These are phyloP conservation scores for Huntiella abstrusa DNA, from an alignment of 2,329 filamentous ascomycete species.

Conservation along the genomic window DNA sequence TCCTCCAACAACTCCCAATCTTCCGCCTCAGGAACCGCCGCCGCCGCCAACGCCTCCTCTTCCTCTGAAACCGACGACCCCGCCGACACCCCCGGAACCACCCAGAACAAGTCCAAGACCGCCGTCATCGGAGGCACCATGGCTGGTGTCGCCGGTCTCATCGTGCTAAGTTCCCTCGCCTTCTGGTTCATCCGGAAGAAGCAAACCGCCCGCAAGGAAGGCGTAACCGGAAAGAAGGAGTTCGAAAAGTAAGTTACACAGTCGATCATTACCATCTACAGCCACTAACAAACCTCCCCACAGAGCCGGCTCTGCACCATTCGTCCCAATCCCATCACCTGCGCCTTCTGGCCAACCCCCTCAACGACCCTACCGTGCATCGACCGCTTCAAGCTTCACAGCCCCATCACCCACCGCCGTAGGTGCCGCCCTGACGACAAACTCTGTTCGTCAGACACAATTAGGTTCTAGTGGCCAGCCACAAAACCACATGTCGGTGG, in stretches of 20 bases:
- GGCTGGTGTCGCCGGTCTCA: constrained; percentile 29
- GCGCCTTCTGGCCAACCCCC: constrained; percentile 10
- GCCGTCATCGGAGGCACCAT: constrained; percentile 36
- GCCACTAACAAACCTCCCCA: too few relatives aligned
- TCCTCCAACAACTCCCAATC: not conserved
- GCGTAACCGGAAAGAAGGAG: constrained; percentile 3
- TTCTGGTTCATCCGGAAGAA: constrained; percentile 26
- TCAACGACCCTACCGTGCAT: not conserved
- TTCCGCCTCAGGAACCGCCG: not conserved
- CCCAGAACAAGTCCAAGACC: constrained; percentile 19
- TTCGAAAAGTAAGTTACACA: constrained; percentile 14
- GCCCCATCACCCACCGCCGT: not conserved
- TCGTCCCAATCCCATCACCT: constrained; percentile 11
- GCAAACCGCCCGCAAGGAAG: constrained; percentile 20
- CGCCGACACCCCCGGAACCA: constrained; percentile 5
- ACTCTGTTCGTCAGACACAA: not conserved
- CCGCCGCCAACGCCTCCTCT: constrained; percentile 1
- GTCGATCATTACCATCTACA: constrained; percentile 6
- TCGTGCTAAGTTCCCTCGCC: constrained; percentile 23
- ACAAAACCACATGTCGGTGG: constrained; percentile 10
- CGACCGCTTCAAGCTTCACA: not conserved
- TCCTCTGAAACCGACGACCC: constrained; percentile 2
- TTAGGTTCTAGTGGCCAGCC: not conserved
- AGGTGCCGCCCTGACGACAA: constrained; percentile 5
- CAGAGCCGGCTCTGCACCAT: constrained; percentile 7